Percentiles rank a stretch among this genome's conserved stretches.
Evolutionary conservation across 768 basidiomycete species (phyloP).

Genomic region (Kwoniella dendrophila): DNA sequence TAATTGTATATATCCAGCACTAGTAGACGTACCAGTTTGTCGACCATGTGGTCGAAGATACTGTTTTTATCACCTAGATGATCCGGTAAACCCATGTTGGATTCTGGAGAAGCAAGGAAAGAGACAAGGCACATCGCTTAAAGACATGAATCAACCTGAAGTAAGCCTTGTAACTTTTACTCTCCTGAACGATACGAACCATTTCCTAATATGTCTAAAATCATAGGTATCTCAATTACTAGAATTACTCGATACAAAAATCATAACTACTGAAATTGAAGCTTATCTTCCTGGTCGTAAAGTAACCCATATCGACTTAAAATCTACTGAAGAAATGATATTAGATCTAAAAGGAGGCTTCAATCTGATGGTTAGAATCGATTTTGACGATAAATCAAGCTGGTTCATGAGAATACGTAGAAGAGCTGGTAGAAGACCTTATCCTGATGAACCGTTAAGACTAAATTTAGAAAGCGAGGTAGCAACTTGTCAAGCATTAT

Average conservation of each 20-base stretch:
- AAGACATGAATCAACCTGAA: not conserved
- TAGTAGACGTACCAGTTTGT: not conserved
- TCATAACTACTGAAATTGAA: not conserved
- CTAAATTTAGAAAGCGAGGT: constrained; percentile 6
- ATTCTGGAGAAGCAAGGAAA: not conserved
- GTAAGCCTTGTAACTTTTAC: not conserved
- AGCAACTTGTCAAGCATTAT: not conserved
- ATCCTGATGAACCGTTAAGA: constrained; percentile 1
- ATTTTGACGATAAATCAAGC: constrained; percentile 4
- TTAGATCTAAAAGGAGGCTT: not conserved
- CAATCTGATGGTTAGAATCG: constrained; percentile 10
- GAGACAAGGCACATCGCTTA: not conserved
- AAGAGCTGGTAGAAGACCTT: not conserved
- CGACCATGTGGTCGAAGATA: not conserved
- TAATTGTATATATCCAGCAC: constrained; percentile 13
- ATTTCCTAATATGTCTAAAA: not conserved
- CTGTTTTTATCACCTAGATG: constrained; percentile 2
- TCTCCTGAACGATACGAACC: not conserved
- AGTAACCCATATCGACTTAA: not conserved
- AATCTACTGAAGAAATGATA: not conserved
- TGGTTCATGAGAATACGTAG: constrained; percentile 17
- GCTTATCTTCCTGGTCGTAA: not conserved
- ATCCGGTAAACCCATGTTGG: not conserved
- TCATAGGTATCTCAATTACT: not conserved
- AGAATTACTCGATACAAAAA: not conserved